Conservation (phyloP, 2,329 filamentous ascomycete genomes). For the Talaromyces sp. region DNA sequence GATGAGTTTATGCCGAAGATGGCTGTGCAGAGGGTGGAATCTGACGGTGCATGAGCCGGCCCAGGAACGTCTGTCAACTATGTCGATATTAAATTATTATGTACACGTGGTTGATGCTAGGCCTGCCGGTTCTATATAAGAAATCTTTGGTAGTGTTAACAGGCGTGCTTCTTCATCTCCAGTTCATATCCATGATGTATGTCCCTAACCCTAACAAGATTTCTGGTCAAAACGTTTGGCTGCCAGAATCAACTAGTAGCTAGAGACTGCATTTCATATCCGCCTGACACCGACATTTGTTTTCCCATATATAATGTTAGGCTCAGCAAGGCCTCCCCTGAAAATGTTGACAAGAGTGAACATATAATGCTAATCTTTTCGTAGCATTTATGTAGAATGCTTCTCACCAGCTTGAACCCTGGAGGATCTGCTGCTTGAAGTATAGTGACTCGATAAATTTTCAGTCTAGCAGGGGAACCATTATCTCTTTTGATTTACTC, state of each 20-base stretch:
- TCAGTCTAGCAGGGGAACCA: too few relatives aligned
- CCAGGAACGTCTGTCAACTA: not conserved
- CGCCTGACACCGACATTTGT: not conserved
- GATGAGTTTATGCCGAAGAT: slow-evolving; percentile 35
- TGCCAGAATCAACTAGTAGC: not conserved
- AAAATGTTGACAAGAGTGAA: too few relatives aligned
- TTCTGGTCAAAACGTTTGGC: not conserved
- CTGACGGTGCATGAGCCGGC: slow-evolving; percentile 10
- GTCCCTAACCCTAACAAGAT: not conserved
- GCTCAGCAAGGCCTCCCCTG: too few relatives aligned
- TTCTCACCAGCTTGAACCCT: too few relatives aligned
- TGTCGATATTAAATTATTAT: not conserved
- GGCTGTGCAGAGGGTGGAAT: slow-evolving; percentile 15
- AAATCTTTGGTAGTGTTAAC: not conserved
- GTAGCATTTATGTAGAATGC: too few relatives aligned
- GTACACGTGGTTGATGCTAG: not conserved
- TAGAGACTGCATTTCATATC: not conserved
- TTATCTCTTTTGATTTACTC: not conserved
- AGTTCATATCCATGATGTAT: not conserved
- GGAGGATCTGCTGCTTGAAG: too few relatives aligned
- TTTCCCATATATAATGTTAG: not conserved
- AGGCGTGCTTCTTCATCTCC: not conserved
- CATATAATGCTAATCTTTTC: too few relatives aligned
- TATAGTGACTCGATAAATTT: too few relatives aligned
- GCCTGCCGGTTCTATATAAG: not conserved